Percentiles rank a stretch among this genome's conserved stretches.
phyloP scores from a whole-genome alignment of 768 basidiomycete species.

The Russula emetica region DNA sequence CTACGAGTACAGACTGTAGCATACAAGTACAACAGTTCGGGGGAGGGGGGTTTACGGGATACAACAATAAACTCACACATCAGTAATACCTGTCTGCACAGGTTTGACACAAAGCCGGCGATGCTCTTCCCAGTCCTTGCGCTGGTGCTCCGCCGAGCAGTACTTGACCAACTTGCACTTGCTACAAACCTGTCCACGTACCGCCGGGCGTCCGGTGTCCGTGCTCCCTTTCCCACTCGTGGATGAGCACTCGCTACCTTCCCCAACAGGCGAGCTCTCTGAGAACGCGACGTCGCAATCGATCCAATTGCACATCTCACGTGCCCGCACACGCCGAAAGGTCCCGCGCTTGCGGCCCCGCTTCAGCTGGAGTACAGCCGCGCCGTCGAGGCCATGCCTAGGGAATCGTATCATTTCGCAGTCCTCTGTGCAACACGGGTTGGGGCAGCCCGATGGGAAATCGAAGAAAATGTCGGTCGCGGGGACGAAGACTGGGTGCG shows the following conservation, averaged over 20 bases:
- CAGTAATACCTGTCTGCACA: slow-evolving; percentile 4
- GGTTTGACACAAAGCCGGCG: slow-evolving; percentile 58
- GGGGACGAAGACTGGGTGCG: slow-evolving; percentile 64
- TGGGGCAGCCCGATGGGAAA: slow-evolving; percentile 75
- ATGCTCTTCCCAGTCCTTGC: slow-evolving; percentile 76
- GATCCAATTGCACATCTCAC: slow-evolving; percentile 81
- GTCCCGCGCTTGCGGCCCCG: slow-evolving; percentile 43
- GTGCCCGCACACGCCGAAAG: slow-evolving; percentile 43
- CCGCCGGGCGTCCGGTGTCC: slow-evolving; percentile 17
- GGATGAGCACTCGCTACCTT: slow-evolving; percentile 32
- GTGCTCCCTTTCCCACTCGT: slow-evolving; percentile 23
- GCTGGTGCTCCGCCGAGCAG: slow-evolving; percentile 70
- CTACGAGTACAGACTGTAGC: slow-evolving; percentile 10
- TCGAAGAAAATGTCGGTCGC: slow-evolving; percentile 69
- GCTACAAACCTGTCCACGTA: slow-evolving; percentile 60
- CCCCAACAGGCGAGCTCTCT: slow-evolving; percentile 46
- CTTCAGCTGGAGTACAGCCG: slow-evolving; percentile 59
- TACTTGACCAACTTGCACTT: slow-evolving; percentile 77
- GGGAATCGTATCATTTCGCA: slow-evolving; percentile 83
- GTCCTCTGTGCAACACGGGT: slow-evolving; percentile 73
- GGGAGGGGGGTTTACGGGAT: neutral
- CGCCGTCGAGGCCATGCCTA: slow-evolving; percentile 55
- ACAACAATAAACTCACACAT: slow-evolving; percentile 7
- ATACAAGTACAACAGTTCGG: slow-evolving; percentile 8
- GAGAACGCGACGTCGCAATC: slow-evolving; percentile 63